Evolutionary conservation across 257 asterid species (phyloP).

Genomic region (Fraxinus quadrangulata): DNA sequence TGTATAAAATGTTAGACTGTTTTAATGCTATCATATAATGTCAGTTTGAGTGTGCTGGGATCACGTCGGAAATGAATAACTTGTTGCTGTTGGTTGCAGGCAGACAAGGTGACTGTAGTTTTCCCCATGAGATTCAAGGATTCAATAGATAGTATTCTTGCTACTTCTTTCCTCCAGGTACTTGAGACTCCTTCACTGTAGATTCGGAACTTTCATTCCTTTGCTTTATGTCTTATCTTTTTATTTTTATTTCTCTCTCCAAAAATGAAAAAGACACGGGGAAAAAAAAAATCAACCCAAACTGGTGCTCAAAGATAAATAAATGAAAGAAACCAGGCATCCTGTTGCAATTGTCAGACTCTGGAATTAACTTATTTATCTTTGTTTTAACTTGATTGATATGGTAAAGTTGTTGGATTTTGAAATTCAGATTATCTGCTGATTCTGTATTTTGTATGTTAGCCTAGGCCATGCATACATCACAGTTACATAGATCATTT

Average conservation of each 20-base stretch:
- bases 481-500: neutral
- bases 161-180: conserved; percentile 95
- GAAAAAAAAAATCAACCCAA: neutral
- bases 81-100: conserved; percentile 49
- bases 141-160: conserved; percentile 79
- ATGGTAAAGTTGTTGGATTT: conserved; percentile 1
- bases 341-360: conserved; percentile 2
- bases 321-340: conserved; percentile 2
- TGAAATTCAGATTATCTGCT: neutral
- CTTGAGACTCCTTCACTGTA: conserved; percentile 3
- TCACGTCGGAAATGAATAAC: conserved; percentile 21
- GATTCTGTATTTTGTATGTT: neutral
- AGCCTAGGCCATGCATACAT: no score
- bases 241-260: conserved; percentile 8
- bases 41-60: conserved; percentile 11
- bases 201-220: conserved; percentile 10
- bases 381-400: conserved; percentile 5
- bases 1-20: conserved; percentile 16
- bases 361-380: neutral
- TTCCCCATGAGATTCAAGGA: conserved; percentile 93
- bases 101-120: conserved; percentile 68
- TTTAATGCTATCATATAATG: neutral
- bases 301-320: neutral
- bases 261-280: neutral
- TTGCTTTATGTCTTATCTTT: neutral